These are phyloP conservation scores for Pleurotus eryngii DNA, from an alignment of 768 basidiomycete genomes.

Conservation along the genomic window DNA sequence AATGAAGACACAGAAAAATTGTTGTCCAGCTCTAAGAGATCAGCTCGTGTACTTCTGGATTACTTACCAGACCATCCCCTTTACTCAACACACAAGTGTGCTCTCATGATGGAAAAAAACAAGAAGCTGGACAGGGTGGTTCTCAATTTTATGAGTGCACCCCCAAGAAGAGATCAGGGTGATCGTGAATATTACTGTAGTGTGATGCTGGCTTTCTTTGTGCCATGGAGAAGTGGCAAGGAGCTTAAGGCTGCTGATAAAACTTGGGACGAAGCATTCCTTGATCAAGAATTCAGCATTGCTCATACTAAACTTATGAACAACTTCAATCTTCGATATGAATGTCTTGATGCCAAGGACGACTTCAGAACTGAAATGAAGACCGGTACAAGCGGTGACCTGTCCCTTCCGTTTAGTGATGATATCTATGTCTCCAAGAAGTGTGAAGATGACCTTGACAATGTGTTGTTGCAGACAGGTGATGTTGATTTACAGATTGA, in stretches of 20 bases:
- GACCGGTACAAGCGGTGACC: neutral
- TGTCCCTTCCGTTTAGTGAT: too few relatives aligned
- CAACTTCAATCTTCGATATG: constrained; percentile 29
- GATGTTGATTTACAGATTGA: neutral
- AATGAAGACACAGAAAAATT: neutral
- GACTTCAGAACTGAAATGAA: constrained; percentile 20
- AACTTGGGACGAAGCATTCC: constrained; percentile 25
- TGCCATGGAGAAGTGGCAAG: constrained; percentile 24
- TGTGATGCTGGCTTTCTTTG: constrained; percentile 28
- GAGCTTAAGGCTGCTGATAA: constrained; percentile 17
- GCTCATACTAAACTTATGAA: constrained; percentile 18
- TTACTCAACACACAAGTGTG: constrained; percentile 2
- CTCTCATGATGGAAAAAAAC: neutral
- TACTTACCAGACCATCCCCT: neutral
- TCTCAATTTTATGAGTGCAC: constrained; percentile 25
- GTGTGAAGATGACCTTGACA: neutral
- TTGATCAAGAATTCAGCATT: constrained; percentile 11
- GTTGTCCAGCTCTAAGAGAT: neutral
- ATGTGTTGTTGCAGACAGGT: neutral
- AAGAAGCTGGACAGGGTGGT: constrained; percentile 7
- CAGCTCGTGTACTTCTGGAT: neutral
- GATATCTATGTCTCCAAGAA: neutral
- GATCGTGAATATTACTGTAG: constrained; percentile 27
- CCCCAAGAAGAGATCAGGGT: constrained; percentile 28
- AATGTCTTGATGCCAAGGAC: constrained; percentile 33